Base-by-base conservation (phyloP, 1,284 basidiomycete genomes). In the Vanrija sp. region DNA sequence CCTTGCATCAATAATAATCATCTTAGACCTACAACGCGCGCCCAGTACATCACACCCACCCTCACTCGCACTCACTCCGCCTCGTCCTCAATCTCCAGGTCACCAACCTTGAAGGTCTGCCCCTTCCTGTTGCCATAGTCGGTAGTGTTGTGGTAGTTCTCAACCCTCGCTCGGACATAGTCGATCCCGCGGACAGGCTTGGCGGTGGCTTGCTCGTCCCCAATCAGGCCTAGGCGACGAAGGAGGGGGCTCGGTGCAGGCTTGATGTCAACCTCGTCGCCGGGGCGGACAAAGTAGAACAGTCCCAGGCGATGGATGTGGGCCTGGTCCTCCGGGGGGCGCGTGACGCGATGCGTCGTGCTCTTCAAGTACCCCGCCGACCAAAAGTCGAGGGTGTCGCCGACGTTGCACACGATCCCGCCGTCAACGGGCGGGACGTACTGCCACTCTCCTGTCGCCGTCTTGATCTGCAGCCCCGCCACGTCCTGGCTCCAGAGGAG, bases 381-480 rank as follows among this genome's bases (percentile, higher is more conserved):
- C 67, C 66, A 67, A 45, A 68, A 67, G 49, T 54, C 56, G n/a
- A 68, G 53, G 4, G 65, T 68, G 54, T 65, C 67, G 23, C 63
- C 67, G 20, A 67, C 64, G 39, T 69, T 69, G 51, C 67, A 66
- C 18, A 67, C 61, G 41, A 67, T 64, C 4, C 62, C 63, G 6
- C 58, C 57, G 35, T 59, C 61, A 6, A 61, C 59, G 15, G 64
- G 64, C 19, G 61, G 64, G 50, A 69, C 62, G 53, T 67, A 65
- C 35, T 48, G 39, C 56, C 67, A 69, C 31, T 56, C 58, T 3
- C 65, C 67, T 5, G 57, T 43, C 3, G 58, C 51, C 25, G 64
- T 67, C 55, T 64, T 66, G 45, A 69, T 62, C 49, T 69, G 67
- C 36, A 69, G 51, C 0, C 67, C 65, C 1, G 67, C 65, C 7